These are phyloP conservation scores for Schwanniomyces polymorphus DNA, from an alignment of 805 yeast species.

Conservation along the genomic window DNA sequence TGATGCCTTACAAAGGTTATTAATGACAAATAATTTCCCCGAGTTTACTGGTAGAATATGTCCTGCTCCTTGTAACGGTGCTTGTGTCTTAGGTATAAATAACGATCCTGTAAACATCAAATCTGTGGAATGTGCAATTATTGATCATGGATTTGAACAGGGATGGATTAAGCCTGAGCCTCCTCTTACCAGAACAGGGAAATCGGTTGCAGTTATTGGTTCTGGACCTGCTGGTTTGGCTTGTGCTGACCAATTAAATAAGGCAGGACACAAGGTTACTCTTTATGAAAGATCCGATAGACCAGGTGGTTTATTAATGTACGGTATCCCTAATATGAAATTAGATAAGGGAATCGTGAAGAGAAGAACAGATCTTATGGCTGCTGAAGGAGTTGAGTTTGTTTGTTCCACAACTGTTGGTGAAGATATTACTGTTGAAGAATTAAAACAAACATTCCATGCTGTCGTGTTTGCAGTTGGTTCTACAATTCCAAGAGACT, in stretches of 20 bases:
- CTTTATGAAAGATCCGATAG: conserved; percentile 94
- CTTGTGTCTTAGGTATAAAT: conserved; percentile 86
- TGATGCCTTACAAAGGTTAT: conserved; percentile 85
- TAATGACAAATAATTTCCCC: conserved; percentile 98
- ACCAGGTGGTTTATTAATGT: conserved; percentile 96
- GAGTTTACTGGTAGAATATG: conserved; percentile 98
- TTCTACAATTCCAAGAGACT: conserved; percentile 93
- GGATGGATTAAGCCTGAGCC: conserved; percentile 93
- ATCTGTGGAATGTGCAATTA: conserved; percentile 92
- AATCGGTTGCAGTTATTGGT: conserved; percentile 82
- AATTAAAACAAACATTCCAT: conserved; percentile 63
- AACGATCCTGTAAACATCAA: conserved; percentile 96
- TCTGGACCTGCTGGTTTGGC: conserved; percentile 98
- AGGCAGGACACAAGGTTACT: conserved; percentile 90
- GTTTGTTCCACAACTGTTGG: conserved; percentile 80
- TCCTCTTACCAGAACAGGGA: conserved; percentile 81
- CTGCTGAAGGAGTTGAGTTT: conserved; percentile 85
- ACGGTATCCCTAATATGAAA: conserved; percentile 99
- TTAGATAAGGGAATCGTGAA: conserved; percentile 89
- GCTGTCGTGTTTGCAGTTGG: conserved; percentile 94
- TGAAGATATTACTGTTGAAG: conserved; percentile 72
- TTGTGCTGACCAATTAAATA: conserved; percentile 94
- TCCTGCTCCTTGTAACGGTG: conserved; percentile 99
- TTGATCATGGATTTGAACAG: conserved; percentile 92
- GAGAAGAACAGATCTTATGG: conserved; percentile 88